Base-by-base conservation (phyloP, 805 yeast genomes). In the Lipomyces chichibuensis region DNA sequence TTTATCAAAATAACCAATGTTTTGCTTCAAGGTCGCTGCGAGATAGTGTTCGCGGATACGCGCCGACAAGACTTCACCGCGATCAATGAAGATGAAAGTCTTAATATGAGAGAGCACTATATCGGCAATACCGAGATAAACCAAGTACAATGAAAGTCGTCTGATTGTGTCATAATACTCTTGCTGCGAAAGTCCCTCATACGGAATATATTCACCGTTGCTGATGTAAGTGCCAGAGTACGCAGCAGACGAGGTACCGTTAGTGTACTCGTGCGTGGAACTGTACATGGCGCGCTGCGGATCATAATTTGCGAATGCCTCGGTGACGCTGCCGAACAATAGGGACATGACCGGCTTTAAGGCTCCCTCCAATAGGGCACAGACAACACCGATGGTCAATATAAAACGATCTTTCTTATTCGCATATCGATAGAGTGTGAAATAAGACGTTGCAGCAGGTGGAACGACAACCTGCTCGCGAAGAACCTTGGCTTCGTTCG, bases 61-160 rank as follows among this genome's bases (percentile, higher is more conserved):
- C 4, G 81, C 79, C 1, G 84, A 75, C 46, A 80, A 72, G 9
- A 78, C 74, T 69, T 81, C 84, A 49, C 84, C 84, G 7, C 78
- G 74, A 56, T 78, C 77, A 2, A 79, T 79, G 33, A 78, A 78
- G 33, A 80, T 69, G 63, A 63, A 75, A 0, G 83, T 78, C 68
- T 77, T 77, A 14, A 80, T 49, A 56, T 71, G 71, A 7, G 79
- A 69, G 25, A 67, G 55, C 3, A 64, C 56, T 39, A 65, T 59
- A n/a, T 69, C 69, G 8, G 76, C 83, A 9, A 80, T 70, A n/a
- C 83, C 83, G 33, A 80, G 74, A 67, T 77, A 79, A 35, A 81
- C 76, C 53, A 80, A 80, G 65, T 78, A 80, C 46, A 64, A 58
- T 13, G 66, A 63, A 53, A 66, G 69, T 51, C 51, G 54, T 43